Evolutionary conservation across 345 rosid genomes (phyloP).

Genomic region (Melaleuca quinquenervia): DNA sequence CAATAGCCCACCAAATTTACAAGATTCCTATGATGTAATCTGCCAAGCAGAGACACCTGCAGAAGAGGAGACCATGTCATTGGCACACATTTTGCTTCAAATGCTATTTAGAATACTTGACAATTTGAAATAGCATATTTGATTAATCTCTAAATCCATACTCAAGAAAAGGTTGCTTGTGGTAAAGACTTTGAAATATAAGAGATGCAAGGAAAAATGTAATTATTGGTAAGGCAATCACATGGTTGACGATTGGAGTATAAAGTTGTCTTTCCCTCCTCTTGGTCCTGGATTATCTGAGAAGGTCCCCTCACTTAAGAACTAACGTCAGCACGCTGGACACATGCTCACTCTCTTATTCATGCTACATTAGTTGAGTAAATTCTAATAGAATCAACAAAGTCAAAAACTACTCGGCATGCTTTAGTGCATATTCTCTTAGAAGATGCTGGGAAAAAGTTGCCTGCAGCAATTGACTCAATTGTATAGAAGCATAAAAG

Average conservation of each 20-base stretch:
- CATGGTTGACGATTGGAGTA: neutral
- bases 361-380: neutral
- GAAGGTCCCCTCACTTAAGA: neutral
- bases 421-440: neutral
- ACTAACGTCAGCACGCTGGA: neutral
- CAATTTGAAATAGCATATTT: neutral
- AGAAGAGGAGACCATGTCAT: neutral
- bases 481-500: neutral
- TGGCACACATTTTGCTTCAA: neutral
- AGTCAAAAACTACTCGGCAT: neutral
- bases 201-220: neutral
- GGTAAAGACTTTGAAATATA: neutral
- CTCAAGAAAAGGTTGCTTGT: neutral
- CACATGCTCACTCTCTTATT: neutral
- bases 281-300: neutral
- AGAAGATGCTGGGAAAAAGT: neutral
- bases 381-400: neutral
- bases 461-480: neutral
- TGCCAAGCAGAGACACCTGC: conserved; percentile 80
- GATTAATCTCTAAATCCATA: neutral
- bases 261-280: neutral
- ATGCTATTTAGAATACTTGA: neutral
- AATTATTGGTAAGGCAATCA: neutral
- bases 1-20: conserved; percentile 92
- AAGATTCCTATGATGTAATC: conserved; percentile 92